A percentile compares a stretch with the other conserved stretches of the same genome.
These are phyloP conservation scores for Musa balbisiana DNA, from an alignment of 202 grass and related monocot species.

Conservation along the genomic window DNA sequence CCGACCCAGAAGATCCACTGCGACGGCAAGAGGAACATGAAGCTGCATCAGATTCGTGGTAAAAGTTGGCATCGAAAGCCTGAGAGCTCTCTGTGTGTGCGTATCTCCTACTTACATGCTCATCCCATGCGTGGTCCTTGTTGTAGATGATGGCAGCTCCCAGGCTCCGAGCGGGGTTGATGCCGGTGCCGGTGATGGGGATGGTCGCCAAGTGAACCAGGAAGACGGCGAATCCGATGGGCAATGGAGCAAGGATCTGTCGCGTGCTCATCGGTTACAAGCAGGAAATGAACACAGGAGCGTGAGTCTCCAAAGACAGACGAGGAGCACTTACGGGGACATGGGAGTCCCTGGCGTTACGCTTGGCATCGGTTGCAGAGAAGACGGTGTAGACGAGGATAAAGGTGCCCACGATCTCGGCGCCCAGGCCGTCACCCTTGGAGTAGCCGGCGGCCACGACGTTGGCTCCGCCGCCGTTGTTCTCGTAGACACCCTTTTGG, in stretches of 20 bases:
- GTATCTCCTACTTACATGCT: slow-evolving; percentile 47
- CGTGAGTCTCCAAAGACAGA: too few relatives aligned
- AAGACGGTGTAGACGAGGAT: slow-evolving; percentile 90
- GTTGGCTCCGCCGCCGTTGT: slow-evolving; percentile 85
- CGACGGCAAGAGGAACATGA: slow-evolving; percentile 15
- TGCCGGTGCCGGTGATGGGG: slow-evolving; percentile 91
- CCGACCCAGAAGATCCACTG: slow-evolving; percentile 99
- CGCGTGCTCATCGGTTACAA: background rate
- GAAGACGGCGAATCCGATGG: slow-evolving; percentile 91
- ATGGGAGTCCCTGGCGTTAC: slow-evolving; percentile 88
- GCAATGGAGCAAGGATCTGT: slow-evolving; percentile 83
- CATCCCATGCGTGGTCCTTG: slow-evolving; percentile 63
- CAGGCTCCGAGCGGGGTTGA: slow-evolving; percentile 95
- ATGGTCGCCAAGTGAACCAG: slow-evolving; percentile 94
- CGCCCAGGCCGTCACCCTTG: slow-evolving; percentile 70
- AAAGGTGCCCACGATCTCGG: slow-evolving; percentile 88
- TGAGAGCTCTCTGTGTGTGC: background rate
- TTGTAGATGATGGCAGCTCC: slow-evolving; percentile 93
- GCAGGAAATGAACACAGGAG: slow-evolving; percentile 6
- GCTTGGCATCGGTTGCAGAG: slow-evolving; percentile 88
- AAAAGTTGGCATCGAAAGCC: background rate
- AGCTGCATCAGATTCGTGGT: background rate
- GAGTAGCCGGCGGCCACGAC: slow-evolving; percentile 62
- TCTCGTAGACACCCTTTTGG: slow-evolving; percentile 61
- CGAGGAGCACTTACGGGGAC: slow-evolving; percentile 51